Evolutionary conservation across 2,329 filamentous ascomycete species (phyloP), one percentile per base, ranked within the genome.

Genomic region (Geosmithia morbida): DNA sequence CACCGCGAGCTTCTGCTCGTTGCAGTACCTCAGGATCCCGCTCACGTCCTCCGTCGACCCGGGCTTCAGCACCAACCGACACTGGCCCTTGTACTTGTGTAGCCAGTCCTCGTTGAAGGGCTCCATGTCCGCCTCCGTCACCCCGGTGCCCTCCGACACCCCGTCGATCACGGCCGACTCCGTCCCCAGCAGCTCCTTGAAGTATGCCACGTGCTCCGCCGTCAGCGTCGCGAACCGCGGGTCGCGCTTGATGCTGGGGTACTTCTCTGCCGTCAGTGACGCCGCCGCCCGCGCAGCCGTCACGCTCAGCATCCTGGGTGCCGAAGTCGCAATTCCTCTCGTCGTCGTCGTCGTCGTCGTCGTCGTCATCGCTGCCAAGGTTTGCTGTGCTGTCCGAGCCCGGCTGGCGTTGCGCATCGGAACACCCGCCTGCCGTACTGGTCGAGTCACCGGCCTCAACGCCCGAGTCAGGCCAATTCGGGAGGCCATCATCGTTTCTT

Each of bases 41-140:
- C 87, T 94, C 56, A 97, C 86, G 65, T 98, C 83, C 57, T 90
- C 81, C 1, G 87, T 90, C 16, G 79, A 84, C 46, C 75, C 77
- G 11, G 92, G 92, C 67, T 88, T 94, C 52, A 98, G 69, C 4
- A 97, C 88, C 22, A 98, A 70, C 59, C 82, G 80, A 51, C 86
- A 81, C 65, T 96, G 88, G 29, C 92, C 94, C 51, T 86, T 82
- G 70, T 95, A 98, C 68, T 98, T 98, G 66, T 86, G 83, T 89
- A 98, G 96, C 92, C 94, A 98, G 68, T 98, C 92, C 61, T 82
- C 80, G 66, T 98, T 98, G 74, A 88, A 98, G 7, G 85, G 77
- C 61, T 92, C 87, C 53, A 97, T 74, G 60, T 97, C 92, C 56
- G 86, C 85, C 14, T 80, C 62, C 56, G 86, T 85, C 16, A 80